Base-by-base conservation (phyloP, 1,139 yeast genomes). In the Nakaseomyces uthaithaninus region DNA sequence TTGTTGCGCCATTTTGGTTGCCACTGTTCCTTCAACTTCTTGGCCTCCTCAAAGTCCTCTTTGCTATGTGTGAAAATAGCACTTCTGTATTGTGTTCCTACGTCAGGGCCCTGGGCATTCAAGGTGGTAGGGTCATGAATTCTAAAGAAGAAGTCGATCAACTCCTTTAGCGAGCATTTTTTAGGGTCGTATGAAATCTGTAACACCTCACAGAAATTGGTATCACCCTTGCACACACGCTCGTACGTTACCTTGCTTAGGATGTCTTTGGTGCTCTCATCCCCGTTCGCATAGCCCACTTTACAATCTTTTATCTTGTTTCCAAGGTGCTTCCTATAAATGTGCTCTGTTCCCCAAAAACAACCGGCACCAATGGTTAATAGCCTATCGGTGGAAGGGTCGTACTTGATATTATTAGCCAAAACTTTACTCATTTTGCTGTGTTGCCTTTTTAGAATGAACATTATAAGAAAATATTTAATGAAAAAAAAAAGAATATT, bases 281-380 rank as follows among this genome's bases (percentile, higher is more conserved):
- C 52, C 16, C 97, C 97, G 49, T 94, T 94, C 42, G 94, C 85
- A 60, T 80, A 91, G 2, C 97, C 98, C 10, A 89, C 97, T 56
- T 75, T 78, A 40, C 79, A 71, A 57, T 84, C 95, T 12, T 80
- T 59, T 17, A 89, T 62, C 55, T 75, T 77, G 41, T 63, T 55
- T 11, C 54, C 62, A 50, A 77, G 82, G 48, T 82, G 72, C 57
- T 82, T 82, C 47, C 80, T 67, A 65, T 75, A 87, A 28, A 89
- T 77, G 53, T 82, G 81, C 57, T 91, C 97, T 10, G 83, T 86
- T 15, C 95, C 95, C 97, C 97, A 89, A 69, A 87, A 91, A 59
- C 98, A 89, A 3, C 93, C 93, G 1, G 83, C 87, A 1, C 85
- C 89, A 17, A 81, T 60, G 0, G 87, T 80, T 41, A 79, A 60